Base-by-base conservation (phyloP, 2,329 filamentous ascomycete species). In the Albifimbria verrucaria region DNA sequence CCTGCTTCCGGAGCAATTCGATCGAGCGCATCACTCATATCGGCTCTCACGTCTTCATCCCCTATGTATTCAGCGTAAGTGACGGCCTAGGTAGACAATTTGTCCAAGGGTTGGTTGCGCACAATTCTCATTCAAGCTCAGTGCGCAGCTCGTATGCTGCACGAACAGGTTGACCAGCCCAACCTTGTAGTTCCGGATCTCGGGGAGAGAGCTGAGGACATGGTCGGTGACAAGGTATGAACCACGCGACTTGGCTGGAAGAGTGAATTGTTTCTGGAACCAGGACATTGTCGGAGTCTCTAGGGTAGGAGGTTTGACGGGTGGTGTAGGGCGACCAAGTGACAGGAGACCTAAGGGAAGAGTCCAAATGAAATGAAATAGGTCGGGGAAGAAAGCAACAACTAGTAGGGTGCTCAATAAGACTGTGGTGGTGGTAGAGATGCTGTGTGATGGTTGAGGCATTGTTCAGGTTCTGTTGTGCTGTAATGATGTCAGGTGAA, bases 21-120 rank as follows among this genome's bases (percentile, higher is more conserved):
- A 71, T 99, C 93, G 59, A 99, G 77, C 46, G 93, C 91, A 75
- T 97, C 91, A 66, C 85, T 91, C 93, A 97, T 96, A 72, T 99
- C 92, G 41, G 81, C 82, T 54, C 92, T 82, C n/a, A 99, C 94
- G 73, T 95, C 90, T 45, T 69, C 66, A 65, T 93, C 90, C 90
- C 68, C 68, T 69, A 36, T 9, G 25, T 49, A 17, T 25, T 24
- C 22, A 22, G 22, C 10, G 18, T 39, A 12, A 39, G 32, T 12
- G 4, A n/a, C 32, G 15, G 32, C 18, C 32, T 12, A 39, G 4
- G 12, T 12, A n/a, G 26, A 24, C 43, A 46, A 24, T n/a, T 17
- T 43, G n/a, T n/a, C 9, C 12, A 23, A 23, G 20, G 5, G 6
- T 20, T 90, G 72, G 22, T 39, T 32, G 39, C 68, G 48, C 57